These are phyloP conservation scores for Aspergillus sp. DNA, from an alignment of 2,329 filamentous ascomycete genomes.

Conservation along the genomic window DNA sequence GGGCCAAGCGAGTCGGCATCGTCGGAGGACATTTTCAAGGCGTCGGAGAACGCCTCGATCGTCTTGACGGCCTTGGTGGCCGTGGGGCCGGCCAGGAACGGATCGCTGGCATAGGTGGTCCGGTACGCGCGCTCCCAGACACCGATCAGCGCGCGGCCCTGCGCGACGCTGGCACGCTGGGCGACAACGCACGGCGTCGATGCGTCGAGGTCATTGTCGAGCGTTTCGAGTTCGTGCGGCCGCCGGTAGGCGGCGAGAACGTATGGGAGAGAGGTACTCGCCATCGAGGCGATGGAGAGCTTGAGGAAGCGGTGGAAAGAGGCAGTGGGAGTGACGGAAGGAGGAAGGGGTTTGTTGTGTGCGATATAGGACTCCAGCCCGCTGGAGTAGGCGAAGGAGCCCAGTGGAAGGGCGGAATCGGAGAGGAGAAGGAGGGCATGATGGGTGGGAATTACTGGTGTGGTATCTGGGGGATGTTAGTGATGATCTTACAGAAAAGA, in stretches of 20 bases:
- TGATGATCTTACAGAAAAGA: neutral
- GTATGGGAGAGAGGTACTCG: slow-evolving; percentile 60
- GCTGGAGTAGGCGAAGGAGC: slow-evolving; percentile 65
- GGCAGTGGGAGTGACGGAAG: slow-evolving; percentile 27
- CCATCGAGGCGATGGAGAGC: slow-evolving; percentile 57
- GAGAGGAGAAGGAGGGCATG: slow-evolving; percentile 60
- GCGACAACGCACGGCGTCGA: slow-evolving; percentile 63
- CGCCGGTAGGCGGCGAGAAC: slow-evolving; percentile 55
- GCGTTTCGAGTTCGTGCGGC: slow-evolving; percentile 48
- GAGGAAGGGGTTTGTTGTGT: slow-evolving; percentile 48
- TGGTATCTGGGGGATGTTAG: slow-evolving; percentile 3
- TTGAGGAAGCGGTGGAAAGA: slow-evolving; percentile 57
- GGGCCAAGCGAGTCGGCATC: slow-evolving; percentile 33
- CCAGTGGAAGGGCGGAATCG: slow-evolving; percentile 63
- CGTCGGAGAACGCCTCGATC: slow-evolving; percentile 38
- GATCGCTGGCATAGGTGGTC: slow-evolving; percentile 26
- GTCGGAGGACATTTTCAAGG: slow-evolving; percentile 34
- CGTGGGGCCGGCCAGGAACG: slow-evolving; percentile 11
- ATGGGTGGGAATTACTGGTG: slow-evolving; percentile 32
- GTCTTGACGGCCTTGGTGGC: slow-evolving; percentile 24
- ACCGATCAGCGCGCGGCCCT: slow-evolving; percentile 58
- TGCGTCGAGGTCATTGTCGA: slow-evolving; percentile 65
- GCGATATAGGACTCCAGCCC: slow-evolving; percentile 65
- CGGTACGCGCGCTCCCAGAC: slow-evolving; percentile 60
- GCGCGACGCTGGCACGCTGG: slow-evolving; percentile 59